Base-by-base conservation (phyloP, 73 alveolate genomes). In the Uronychia binucleata region DNA sequence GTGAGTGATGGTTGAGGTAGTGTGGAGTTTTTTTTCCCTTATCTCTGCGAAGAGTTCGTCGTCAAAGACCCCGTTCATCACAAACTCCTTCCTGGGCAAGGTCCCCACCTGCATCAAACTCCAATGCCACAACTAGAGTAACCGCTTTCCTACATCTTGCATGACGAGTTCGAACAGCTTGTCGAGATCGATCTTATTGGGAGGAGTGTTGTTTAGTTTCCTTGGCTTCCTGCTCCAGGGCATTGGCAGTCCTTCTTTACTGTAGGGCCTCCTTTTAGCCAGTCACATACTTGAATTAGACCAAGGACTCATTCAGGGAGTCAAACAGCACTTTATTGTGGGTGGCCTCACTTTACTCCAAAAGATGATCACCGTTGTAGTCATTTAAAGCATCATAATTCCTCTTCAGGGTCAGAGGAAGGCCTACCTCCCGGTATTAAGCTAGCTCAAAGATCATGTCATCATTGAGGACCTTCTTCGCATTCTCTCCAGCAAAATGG, bases 41-140 rank as follows among this genome's bases (percentile, higher is more conserved):
- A 89, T 83, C 89, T 89, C 88, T 1, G 86, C 90, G 34, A 84
- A 83, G 33, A 89, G 85, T 80, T 89, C 95, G 46, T 89, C 95
- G 34, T 89, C 92, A 31, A 85, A 88, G 46, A 59, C 74, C 30
- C 75, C 67, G 86, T 58, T 85, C 34, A 84, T 74, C 31, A 84
- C 92, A 67, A 84, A 78, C 57, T 89, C 90, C 30, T 81, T 77
- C 8, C 92, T 75, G 28, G 92, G 92, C 31, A 86, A 58, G 30
- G 92, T 86, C 25, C 92, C 92, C 26, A 81, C 92, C 32, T 86
- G 87, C 92, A 86, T 86, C 1, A 86, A 58, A 11, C 86, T 86
- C 92, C 87, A 78, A 26, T 85, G 34, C 82, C 58, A 88, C 77
- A 76, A 77, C 94, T 88, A 77, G 58, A 0, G 28, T 5, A 46